Base-by-base conservation (phyloP, 805 yeast species). In the Teunomyces funiuensis region DNA sequence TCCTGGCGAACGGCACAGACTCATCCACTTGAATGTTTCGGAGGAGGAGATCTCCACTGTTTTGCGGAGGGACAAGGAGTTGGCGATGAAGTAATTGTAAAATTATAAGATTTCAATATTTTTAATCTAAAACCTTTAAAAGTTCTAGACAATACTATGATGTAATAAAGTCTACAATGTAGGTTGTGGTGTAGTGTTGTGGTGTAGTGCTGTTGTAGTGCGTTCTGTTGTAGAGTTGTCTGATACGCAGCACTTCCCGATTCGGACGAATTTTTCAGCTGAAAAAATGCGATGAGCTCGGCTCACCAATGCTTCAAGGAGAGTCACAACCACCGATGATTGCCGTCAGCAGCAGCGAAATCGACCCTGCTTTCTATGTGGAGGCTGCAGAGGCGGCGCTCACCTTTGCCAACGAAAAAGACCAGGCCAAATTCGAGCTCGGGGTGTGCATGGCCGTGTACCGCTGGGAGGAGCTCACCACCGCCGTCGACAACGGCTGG, bases 401-500 rank as follows among this genome's bases (percentile, higher is more conserved):
- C 4, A 58, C 65, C 13, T 80, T 81, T 46, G 48, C 53, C 5
- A 80, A 85, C 49, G 83, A 77, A 41, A 78, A 76, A 51, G 86
- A 81, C 51, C 95, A 86, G 62, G 88, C 86, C 13, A 81, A 85
- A 49, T 89, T 93, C 57, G 98, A 91, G 64, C 74, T 93, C 10
- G 99, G 97, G 8, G 90, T 88, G 1, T 83, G 96, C 22, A 85
- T 90, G 95, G 82, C 86, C 26, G 65, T 93, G n/a, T 80, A 90
- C 61, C 74, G 77, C 44, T 93, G 99, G 99, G 93, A 89, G 45
- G 89, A 85, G 17, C 69, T 93, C 39, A 74, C 78, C 36, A 84
- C 86, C 1, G 99, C 99, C 0, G 98, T 93, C 7, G 95, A 80
- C 5, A 88, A 87, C 60, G 71, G 74, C 22, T 93, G 99, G 98